Conservation (phyloP, 2,329 filamentous ascomycete genomes). For the Knoxdaviesia proteae region DNA sequence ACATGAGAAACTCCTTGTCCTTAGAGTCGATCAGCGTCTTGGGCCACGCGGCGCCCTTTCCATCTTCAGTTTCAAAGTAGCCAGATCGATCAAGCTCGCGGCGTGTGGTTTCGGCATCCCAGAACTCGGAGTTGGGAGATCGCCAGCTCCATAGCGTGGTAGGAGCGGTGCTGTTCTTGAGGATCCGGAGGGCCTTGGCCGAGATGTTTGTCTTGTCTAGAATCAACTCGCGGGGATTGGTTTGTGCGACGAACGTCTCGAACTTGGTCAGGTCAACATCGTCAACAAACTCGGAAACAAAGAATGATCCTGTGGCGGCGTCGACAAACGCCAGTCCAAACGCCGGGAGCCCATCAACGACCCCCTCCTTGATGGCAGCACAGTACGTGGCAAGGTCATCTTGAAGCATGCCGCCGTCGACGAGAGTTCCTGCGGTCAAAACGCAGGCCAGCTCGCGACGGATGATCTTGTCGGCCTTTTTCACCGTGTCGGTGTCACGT, state of each 20-base stretch:
- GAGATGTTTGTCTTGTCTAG: constrained; percentile 76
- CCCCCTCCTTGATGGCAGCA: constrained; percentile 74
- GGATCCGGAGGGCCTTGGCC: constrained; percentile 70
- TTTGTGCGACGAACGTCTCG: constrained; percentile 90
- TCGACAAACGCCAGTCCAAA: constrained; percentile 93
- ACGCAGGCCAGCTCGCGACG: constrained; percentile 77
- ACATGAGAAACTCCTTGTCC: constrained; percentile 70
- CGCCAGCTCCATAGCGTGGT: constrained; percentile 92
- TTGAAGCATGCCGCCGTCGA: constrained; percentile 91
- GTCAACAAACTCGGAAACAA: constrained; percentile 77
- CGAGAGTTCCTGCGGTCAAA: constrained; percentile 76
- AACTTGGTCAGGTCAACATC: constrained; percentile 91
- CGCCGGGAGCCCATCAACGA: constrained; percentile 51
- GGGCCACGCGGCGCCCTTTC: constrained; percentile 51
- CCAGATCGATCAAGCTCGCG: constrained; percentile 61
- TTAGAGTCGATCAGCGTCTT: constrained; percentile 47
- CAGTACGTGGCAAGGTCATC: constrained; percentile 96
- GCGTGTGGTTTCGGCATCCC: constrained; percentile 63
- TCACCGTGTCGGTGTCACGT: constrained; percentile 41
- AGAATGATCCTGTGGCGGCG: constrained; percentile 88
- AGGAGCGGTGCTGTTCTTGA: constrained; percentile 87
- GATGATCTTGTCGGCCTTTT: constrained; percentile 85
- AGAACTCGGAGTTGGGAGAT: constrained; percentile 75
- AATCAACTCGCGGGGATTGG: constrained; percentile 66
- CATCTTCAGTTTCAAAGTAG: constrained; percentile 49